Percentiles rank a stretch among this genome's conserved stretches.
Evolutionary conservation across 495 filamentous ascomycete species (phyloP).

Genomic region (Usnea hakonensis): DNA sequence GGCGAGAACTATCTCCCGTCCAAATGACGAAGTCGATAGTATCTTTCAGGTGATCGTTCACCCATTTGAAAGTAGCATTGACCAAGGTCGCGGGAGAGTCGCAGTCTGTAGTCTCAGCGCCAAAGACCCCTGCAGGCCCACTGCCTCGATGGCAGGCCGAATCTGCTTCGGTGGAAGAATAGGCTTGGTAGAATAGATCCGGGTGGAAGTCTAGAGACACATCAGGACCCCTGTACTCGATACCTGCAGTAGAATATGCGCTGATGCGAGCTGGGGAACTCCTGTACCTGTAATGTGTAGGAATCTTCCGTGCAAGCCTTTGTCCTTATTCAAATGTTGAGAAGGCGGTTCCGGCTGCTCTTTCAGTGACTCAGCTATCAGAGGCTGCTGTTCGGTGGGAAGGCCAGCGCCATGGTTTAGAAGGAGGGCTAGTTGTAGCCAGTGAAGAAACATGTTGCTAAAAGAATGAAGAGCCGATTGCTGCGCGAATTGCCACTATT

Average conservation of each 20-base stretch:
- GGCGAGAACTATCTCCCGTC: conserved; percentile 93
- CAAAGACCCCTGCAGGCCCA: conserved; percentile 72
- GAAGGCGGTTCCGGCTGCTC: background rate
- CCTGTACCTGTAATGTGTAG: conserved; percentile 83
- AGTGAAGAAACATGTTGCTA: conserved; percentile 7
- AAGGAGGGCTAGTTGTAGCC: conserved; percentile 1
- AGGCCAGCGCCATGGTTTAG: conserved; percentile 2
- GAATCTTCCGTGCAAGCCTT: conserved; percentile 68
- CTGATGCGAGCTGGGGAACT: background rate
- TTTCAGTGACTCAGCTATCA: background rate
- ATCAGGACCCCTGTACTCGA: conserved; percentile 1
- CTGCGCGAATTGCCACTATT: background rate
- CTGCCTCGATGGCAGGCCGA: conserved; percentile 70
- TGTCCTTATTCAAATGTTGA: background rate
- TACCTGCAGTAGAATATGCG: background rate
- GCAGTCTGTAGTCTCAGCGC: conserved; percentile 79
- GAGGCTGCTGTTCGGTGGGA: conserved; percentile 12
- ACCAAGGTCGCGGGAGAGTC: conserved; percentile 74
- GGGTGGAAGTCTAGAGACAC: conserved; percentile 72
- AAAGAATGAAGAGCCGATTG: background rate
- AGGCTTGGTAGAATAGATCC: conserved; percentile 72
- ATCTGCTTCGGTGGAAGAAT: conserved; percentile 59
- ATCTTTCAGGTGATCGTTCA: conserved; percentile 73
- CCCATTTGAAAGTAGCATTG: conserved; percentile 88
- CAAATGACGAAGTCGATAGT: conserved; percentile 91